These are phyloP conservation scores for Calendula officinalis DNA, from an alignment of 129 eudicot genomes.

Conservation along the genomic window DNA sequence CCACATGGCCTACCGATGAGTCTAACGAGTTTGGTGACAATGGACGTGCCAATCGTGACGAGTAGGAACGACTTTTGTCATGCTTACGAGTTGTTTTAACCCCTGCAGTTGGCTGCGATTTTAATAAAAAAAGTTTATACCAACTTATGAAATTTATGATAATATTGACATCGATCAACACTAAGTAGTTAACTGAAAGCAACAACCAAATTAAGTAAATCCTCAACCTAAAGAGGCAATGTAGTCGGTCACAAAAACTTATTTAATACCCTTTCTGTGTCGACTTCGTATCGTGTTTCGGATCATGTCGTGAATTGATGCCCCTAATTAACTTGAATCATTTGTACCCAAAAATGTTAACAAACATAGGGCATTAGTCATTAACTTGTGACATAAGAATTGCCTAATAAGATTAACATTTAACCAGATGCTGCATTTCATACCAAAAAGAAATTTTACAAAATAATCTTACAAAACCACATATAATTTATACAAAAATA, in stretches of 20 bases:
- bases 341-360: background rate
- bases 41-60: too few species aligned
- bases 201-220: slow-evolving; percentile 7
- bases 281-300: too few species aligned
- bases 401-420: background rate
- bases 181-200: slow-evolving; percentile 17
- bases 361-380: too few species aligned
- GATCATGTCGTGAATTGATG: too few species aligned
- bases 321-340: background rate
- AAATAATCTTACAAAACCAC: background rate
- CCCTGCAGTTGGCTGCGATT: too few species aligned
- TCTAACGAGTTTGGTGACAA: too few species aligned
- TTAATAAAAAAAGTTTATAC: background rate
- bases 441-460: background rate
- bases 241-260: background rate
- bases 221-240: background rate
- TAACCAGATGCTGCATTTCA: background rate
- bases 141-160: slow-evolving; percentile 11
- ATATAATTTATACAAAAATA: background rate
- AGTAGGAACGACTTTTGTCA: too few species aligned
- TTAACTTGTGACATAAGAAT: too few species aligned
- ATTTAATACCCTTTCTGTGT: background rate
- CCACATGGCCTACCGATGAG: too few species aligned
- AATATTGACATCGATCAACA: slow-evolving; percentile 7
- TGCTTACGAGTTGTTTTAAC: too few species aligned